Evolutionary conservation across 2,329 filamentous ascomycete genomes (phyloP).

Genomic region (Talaromyces piceae): DNA sequence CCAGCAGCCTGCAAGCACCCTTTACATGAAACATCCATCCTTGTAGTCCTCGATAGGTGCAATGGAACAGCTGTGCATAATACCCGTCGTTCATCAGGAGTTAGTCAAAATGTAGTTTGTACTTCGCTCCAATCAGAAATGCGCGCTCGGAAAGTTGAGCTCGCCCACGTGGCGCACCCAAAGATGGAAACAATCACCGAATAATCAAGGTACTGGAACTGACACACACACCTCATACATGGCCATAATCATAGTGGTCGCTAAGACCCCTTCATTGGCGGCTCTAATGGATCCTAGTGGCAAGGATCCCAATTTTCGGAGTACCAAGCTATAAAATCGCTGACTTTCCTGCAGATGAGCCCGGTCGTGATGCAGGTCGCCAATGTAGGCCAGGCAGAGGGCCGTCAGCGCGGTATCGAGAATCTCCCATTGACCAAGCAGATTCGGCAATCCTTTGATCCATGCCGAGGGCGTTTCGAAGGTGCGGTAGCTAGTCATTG

Average conservation of each 20-base stretch:
- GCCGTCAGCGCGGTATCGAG: slow-evolving; percentile 7
- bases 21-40: slow-evolving; percentile 11
- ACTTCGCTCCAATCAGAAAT: not conserved
- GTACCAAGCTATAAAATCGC: slow-evolving; percentile 4
- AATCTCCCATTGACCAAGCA: slow-evolving; percentile 9
- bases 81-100: not conserved
- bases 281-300: slow-evolving; percentile 7
- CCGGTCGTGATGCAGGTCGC: slow-evolving; percentile 2
- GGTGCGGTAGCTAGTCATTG: slow-evolving; percentile 6
- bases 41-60: slow-evolving; percentile 7
- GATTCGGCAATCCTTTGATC: slow-evolving; percentile 7
- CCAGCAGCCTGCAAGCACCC: slow-evolving; percentile 7
- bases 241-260: slow-evolving; percentile 10
- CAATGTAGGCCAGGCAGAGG: slow-evolving; percentile 9
- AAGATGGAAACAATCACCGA: not conserved
- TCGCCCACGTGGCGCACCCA: not conserved
- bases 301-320: slow-evolving; percentile 6
- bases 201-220: not conserved
- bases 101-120: not conserved
- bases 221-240: slow-evolving; percentile 9
- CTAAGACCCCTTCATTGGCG: slow-evolving; percentile 9
- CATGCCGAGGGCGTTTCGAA: slow-evolving; percentile 10
- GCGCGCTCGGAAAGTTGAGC: not conserved
- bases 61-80: slow-evolving; percentile 6
- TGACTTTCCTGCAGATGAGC: slow-evolving; percentile 8